phyloP scores from a whole-genome alignment of 2,329 filamentous ascomycete species.

The Stenocarpella maydis region DNA sequence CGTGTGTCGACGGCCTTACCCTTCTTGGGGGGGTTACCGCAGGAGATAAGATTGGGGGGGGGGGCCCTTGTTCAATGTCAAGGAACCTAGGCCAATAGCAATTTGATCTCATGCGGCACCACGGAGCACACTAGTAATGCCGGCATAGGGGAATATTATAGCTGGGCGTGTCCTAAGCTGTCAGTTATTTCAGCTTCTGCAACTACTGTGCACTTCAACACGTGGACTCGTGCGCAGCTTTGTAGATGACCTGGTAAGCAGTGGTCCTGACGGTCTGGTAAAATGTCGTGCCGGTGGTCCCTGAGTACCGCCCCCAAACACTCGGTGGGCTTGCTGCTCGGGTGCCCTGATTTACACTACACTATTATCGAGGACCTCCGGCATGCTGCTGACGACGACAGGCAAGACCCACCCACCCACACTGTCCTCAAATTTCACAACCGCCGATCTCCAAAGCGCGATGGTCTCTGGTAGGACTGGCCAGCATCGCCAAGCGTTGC shows the following conservation, averaged over 20 bases:
- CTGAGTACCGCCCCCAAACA: neutral
- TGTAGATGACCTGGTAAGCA: neutral
- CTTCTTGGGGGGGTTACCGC: neutral
- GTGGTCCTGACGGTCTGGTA: neutral
- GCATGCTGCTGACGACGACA: constrained; percentile 3
- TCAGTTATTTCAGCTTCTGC: too few species aligned
- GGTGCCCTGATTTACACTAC: neutral
- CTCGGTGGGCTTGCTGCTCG: neutral
- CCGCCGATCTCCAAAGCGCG: constrained; percentile 10
- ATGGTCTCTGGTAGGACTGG: neutral
- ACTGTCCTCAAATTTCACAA: constrained; percentile 10
- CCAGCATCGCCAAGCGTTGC: constrained; percentile 7
- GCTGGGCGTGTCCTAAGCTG: neutral
- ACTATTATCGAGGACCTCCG: too few species aligned
- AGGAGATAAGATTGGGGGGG: too few species aligned
- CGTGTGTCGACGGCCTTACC: neutral
- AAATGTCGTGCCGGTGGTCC: neutral
- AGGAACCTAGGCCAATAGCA: neutral
- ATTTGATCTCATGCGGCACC: too few species aligned
- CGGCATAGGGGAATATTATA: neutral
- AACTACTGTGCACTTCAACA: neutral
- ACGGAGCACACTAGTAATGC: too few species aligned
- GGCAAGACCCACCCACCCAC: constrained; percentile 17
- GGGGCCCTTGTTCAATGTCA: neutral
- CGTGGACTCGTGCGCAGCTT: neutral